Base-by-base conservation (phyloP, 208 protist genomes). In the Trypanosoma scelopori region DNA sequence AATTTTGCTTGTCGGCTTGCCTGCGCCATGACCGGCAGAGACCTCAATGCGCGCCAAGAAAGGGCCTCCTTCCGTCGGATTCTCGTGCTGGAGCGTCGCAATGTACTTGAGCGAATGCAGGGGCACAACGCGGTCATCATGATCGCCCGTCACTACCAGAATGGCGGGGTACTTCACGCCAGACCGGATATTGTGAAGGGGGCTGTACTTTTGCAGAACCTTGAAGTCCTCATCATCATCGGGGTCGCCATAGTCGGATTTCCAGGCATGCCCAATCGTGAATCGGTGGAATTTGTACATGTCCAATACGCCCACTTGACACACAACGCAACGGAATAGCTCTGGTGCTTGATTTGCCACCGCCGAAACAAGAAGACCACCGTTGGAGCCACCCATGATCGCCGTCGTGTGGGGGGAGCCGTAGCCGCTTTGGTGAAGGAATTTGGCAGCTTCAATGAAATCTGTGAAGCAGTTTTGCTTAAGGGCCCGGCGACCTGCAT, bases 41-140 rank as follows among this genome's bases (percentile, higher is more conserved):
- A 89, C 76, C 74, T 97, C 89, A 50, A 98, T 78, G 28, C 90
- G 79, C 4, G 84, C 89, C 25, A 97, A 71, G 45, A 98, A 91
- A 12, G 89, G 89, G 0, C 84, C 84, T 12, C 85, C 79, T 15
- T 79, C 42, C 15, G 60, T 68, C 5, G 85, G 79, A 72, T 93
- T 90, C 22, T 65, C 56, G 81, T 98, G 88, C 82, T 99, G 97
- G 22, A 98, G 69, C 53, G 91, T 85, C 4, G 96, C 89, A 0
- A 94, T 61, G 61, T 95, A 98, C 81, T 99, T 99, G 55, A 97
- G 93, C 1, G 94, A 97, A 73, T 99, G 97, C 48, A 97, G 69
- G n/a, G 97, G 97, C 55, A 97, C 84, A 23, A 98, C 97, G 30
- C 97, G 81, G 71, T 99, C 97, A 68, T 99, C 97, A 79, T 98